Evolutionary conservation across 1,139 yeast species (phyloP), one percentile per base, ranked within the genome.

Genomic region (Saccharomycopsis hybrid): DNA sequence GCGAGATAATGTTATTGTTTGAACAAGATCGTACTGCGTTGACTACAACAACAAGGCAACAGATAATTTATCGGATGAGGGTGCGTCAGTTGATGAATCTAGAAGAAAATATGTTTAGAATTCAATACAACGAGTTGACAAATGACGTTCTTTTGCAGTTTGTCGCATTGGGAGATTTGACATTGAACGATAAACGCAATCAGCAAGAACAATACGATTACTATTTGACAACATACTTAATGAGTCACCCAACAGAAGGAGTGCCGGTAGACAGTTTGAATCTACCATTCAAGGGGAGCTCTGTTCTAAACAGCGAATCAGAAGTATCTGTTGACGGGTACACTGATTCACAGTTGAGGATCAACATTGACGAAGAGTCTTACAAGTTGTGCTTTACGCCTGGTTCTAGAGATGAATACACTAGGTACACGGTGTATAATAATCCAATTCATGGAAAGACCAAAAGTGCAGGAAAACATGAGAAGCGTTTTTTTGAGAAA

Each of bases 241-340:
- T 92, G 87, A 85, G 96, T 4, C 95, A 88, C 60, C 97, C 98
- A 40, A 92, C 99, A 2, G 98, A 92, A 66, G 97, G 97, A 33
- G 85, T 94, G 27, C 82, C 90, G n/a, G 80, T 87, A 13, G 80
- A 85, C 35, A 80, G 78, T 55, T 74, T 88, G 50, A 74, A 74
- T 54, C 72, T 85, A 69, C 95, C 96, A 46, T 86, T 87, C 64
- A 69, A 84, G 51, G 83, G 79, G 57, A 70, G 82, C 8, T 77
- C 77, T 49, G 65, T 81, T 51, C 7, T 5, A 8, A 28, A 43
- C 5, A 38, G 32, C 18, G 30, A 24, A 5, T 27, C 11, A 8
- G 31, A 43, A n/a, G 36, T 3, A 7, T 24, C 36, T 13, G 77
- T 85, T 45, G 84, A 78, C 51, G 94, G 94, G 3, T 72, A 73